Percentiles rank a stretch among this genome's conserved stretches.
These are phyloP conservation scores for Serendipita sp. DNA, from an alignment of 768 basidiomycete genomes.

Conservation along the genomic window DNA sequence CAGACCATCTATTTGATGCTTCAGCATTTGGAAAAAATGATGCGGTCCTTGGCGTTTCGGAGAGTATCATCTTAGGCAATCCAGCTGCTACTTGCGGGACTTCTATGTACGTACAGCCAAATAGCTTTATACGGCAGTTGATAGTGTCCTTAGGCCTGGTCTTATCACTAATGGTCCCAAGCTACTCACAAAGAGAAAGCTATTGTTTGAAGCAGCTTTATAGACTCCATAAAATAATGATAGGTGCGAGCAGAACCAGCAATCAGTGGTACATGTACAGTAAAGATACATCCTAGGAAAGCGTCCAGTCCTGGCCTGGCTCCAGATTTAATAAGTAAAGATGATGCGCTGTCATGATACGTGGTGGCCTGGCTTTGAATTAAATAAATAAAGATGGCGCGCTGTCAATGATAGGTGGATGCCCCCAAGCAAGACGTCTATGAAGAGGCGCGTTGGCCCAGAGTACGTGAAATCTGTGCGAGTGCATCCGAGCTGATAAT, in stretches of 20 bases:
- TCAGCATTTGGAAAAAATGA: conserved; percentile 94
- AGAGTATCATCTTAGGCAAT: conserved; percentile 99
- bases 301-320: neutral
- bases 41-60: conserved; percentile 88
- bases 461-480: neutral
- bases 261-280: neutral
- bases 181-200: conserved; percentile 18
- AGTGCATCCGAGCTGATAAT: neutral
- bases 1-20: conserved; percentile 96
- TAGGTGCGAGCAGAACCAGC: neutral
- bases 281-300: neutral
- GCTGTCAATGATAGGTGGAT: no score
- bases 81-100: conserved; percentile 89
- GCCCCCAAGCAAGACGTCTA: neutral
- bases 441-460: neutral
- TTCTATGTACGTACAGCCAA: conserved; percentile 48
- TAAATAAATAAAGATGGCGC: no score
- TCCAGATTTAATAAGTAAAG: neutral
- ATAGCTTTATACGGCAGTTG: neutral
- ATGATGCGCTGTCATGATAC: neutral
- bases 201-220: conserved; percentile 22
- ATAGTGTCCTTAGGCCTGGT: conserved; percentile 18
- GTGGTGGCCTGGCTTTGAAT: neutral
- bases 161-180: conserved; percentile 23
- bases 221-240: neutral